phyloP scores from a whole-genome alignment of 306 rosid species.

The Medicago arabica region DNA sequence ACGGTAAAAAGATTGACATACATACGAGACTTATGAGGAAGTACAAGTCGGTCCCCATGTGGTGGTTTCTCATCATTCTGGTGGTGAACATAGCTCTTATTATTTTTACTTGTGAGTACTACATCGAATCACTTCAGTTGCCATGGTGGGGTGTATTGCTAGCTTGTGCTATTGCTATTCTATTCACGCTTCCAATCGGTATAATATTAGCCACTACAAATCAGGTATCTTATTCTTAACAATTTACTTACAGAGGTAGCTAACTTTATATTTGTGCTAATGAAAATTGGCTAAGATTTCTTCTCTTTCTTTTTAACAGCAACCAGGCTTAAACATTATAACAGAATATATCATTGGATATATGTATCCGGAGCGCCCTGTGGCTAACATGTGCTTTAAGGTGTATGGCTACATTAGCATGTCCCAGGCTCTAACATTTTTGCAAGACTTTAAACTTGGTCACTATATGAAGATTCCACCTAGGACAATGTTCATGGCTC shows the following conservation, averaged over 20 bases:
- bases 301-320: slow-evolving; percentile 49
- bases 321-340: slow-evolving; percentile 82
- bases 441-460: slow-evolving; percentile 84
- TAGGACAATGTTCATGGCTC: slow-evolving; percentile 88
- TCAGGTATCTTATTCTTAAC: slow-evolving; percentile 55
- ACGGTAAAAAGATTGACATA: slow-evolving; percentile 53
- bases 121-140: slow-evolving; percentile 70
- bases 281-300: slow-evolving; percentile 17
- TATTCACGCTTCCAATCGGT: slow-evolving; percentile 77
- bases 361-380: slow-evolving; percentile 84
- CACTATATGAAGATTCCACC: slow-evolving; percentile 99
- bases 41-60: slow-evolving; percentile 68
- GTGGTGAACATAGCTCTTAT: slow-evolving; percentile 65
- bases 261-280: slow-evolving; percentile 4
- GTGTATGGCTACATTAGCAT: slow-evolving; percentile 93
- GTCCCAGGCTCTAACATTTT: slow-evolving; percentile 73
- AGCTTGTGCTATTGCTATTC: slow-evolving; percentile 69
- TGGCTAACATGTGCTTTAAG: slow-evolving; percentile 98
- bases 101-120: slow-evolving; percentile 56
- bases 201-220: slow-evolving; percentile 81
- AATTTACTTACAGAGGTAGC: background rate
- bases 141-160: slow-evolving; percentile 94
- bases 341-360: slow-evolving; percentile 91
- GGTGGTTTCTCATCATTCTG: slow-evolving; percentile 75
- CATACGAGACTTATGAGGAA: slow-evolving; percentile 75